phyloP scores from a whole-genome alignment of 768 basidiomycete species.

The Boletus tomentosulus region DNA sequence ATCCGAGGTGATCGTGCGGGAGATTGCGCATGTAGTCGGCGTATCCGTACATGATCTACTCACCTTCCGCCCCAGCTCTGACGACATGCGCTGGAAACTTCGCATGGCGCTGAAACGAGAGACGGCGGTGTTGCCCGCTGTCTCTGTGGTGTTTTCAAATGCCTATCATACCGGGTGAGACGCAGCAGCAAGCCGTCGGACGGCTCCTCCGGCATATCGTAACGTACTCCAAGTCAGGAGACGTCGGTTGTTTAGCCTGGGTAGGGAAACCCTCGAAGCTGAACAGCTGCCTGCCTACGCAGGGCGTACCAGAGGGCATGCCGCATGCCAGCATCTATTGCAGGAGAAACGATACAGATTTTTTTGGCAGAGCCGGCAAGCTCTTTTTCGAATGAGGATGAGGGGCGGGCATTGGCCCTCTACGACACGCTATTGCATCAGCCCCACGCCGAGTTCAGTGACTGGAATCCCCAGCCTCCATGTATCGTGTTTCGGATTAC shows the following conservation, averaged over 20 bases:
- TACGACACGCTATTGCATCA: neutral
- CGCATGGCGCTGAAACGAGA: constrained; percentile 5
- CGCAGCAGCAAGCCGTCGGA: neutral
- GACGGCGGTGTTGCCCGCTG: neutral
- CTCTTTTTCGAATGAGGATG: neutral
- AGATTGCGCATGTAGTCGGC: neutral
- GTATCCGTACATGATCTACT: neutral
- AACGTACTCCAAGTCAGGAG: neutral
- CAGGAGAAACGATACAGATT: neutral
- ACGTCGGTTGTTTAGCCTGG: neutral
- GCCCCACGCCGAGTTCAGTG: neutral
- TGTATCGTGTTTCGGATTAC: neutral
- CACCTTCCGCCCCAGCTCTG: neutral
- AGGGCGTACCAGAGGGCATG: neutral
- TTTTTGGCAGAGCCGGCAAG: neutral
- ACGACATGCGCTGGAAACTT: constrained; percentile 6
- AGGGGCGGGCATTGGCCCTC: neutral
- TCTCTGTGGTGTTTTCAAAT: constrained; percentile 6
- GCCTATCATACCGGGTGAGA: constrained; percentile 2
- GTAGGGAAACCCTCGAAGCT: neutral
- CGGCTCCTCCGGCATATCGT: constrained; percentile 1
- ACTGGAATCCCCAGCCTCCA: neutral
- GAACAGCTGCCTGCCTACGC: neutral
- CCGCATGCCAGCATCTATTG: neutral
- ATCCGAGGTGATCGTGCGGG: neutral